Conservation (phyloP, 1,284 basidiomycete genomes). For the Papiliotrema laurentii region DNA sequence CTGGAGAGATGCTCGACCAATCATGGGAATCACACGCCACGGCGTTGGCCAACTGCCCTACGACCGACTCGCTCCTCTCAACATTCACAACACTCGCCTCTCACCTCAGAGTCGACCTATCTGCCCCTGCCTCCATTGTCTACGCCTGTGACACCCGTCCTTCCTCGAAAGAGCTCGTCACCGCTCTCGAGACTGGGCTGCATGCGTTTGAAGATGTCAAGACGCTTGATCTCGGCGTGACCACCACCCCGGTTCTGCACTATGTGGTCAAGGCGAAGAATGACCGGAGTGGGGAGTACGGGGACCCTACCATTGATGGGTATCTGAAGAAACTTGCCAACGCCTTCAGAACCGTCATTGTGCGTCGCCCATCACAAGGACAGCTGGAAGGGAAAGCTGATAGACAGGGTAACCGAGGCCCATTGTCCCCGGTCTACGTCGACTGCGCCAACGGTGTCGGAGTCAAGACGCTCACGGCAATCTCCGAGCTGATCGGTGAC, state of each 20-base stretch:
- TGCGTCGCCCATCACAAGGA: constrained; percentile 49
- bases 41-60: constrained; percentile 75
- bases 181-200: constrained; percentile 79
- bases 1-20: constrained; percentile 97
- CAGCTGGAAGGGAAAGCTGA: constrained; percentile 1
- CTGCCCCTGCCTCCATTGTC: constrained; percentile 72
- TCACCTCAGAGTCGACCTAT: constrained; percentile 69
- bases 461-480: constrained; percentile 62
- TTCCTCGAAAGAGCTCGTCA: constrained; percentile 74
- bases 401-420: constrained; percentile 55
- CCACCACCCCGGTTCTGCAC: constrained; percentile 93
- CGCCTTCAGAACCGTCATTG: constrained; percentile 83
- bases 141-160: constrained; percentile 93
- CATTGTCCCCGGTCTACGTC: constrained; percentile 61
- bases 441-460: constrained; percentile 99
- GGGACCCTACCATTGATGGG: constrained; percentile 76
- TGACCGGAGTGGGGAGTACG: constrained; percentile 62
- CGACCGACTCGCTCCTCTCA: constrained; percentile 66
- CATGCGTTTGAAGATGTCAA: constrained; percentile 54
- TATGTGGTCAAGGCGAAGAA: constrained; percentile 91
- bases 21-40: constrained; percentile 93
- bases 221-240: constrained; percentile 59
- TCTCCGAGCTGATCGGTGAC: constrained; percentile 50
- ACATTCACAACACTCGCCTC: constrained; percentile 64
- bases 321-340: constrained; percentile 81